Conservation (phyloP, 257 asterid genomes). For the Scutellaria baicalensis region DNA sequence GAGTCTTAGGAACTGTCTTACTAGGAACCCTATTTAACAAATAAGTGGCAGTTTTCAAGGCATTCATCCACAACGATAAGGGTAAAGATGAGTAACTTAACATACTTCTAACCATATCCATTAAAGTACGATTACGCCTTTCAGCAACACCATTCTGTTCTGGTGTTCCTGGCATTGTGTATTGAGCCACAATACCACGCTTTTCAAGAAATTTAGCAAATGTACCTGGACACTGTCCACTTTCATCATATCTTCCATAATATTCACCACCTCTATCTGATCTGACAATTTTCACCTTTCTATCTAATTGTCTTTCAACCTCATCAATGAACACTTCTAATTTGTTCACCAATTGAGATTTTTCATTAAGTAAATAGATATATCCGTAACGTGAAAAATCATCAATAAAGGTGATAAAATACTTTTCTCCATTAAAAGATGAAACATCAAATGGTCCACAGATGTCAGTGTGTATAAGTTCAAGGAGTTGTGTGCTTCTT, state of each 20-base stretch:
- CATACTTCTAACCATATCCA: background rate
- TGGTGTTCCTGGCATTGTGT: background rate
- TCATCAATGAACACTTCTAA: background rate
- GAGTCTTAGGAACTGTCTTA: background rate
- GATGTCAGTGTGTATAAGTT: too few species aligned
- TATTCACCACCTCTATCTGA: background rate
- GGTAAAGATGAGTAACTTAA: background rate
- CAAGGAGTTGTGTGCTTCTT: too few species aligned
- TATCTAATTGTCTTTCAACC: background rate
- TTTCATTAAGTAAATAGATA: too few species aligned
- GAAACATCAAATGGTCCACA: too few species aligned
- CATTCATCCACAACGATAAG: background rate
- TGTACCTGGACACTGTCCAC: background rate
- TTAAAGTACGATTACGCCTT: background rate
- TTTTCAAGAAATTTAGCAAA: background rate
- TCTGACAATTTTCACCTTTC: background rate
- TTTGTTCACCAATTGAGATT: too few species aligned
- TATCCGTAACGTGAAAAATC: too few species aligned
- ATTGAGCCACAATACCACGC: background rate
- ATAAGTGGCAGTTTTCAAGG: background rate
- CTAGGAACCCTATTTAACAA: too few species aligned
- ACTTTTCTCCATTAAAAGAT: too few species aligned
- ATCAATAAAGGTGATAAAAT: too few species aligned
- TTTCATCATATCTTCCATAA: too few species aligned
- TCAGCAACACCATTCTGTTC: background rate